Base-by-base conservation (phyloP, 306 rosid species). In the Gastrolobium bilobum region DNA sequence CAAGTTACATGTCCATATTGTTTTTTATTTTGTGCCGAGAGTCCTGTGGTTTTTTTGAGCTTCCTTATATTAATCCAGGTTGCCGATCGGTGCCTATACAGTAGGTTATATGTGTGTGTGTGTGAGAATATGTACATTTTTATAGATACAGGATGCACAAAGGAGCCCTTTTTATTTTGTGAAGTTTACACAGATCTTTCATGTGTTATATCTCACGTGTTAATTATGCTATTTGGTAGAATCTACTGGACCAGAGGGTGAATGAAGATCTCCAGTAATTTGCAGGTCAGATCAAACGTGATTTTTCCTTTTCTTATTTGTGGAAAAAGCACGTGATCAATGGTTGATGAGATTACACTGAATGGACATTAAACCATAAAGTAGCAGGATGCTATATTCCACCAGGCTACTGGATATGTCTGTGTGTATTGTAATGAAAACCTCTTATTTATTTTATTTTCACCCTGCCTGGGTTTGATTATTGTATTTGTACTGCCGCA, bases 81-180 rank as follows among this genome's bases (percentile, higher is more conserved):
- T 47, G 53, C 31, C 29, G 35, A 7, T 40, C 79, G 33, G 6
- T 82, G 72, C 79, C 61, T 44, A 33, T 74, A 53, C 33, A 68
- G 63, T 75, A 58, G 48, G 47, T 67, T 72, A 74, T 5, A 50
- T 37, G 39, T 76, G 66, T 20, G 50, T 30, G 26, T 20, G 26
- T 20, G 26, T 20, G 26, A 20, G 68, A 78, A 79, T 79, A 14
- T 33, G 39, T 78, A 20, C 56, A 15, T 40, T 30, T 46, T 76
- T 47, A 11, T 73, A 56, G 65, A 35, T 82, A 13, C 66, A 75
- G 79, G 76, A 75, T 75, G 69, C 76, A 50, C 77, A 37, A 30
- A 63, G 62, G 48, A 68, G 30, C 30, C 47, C 26, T 15, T 65
- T 31, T 73, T 61, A 67, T 77, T 30, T 38, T 51, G 39, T 68